These are phyloP conservation scores for Nothophytophthora sp. DNA, from an alignment of 352 stramenopile genomes.

Conservation along the genomic window DNA sequence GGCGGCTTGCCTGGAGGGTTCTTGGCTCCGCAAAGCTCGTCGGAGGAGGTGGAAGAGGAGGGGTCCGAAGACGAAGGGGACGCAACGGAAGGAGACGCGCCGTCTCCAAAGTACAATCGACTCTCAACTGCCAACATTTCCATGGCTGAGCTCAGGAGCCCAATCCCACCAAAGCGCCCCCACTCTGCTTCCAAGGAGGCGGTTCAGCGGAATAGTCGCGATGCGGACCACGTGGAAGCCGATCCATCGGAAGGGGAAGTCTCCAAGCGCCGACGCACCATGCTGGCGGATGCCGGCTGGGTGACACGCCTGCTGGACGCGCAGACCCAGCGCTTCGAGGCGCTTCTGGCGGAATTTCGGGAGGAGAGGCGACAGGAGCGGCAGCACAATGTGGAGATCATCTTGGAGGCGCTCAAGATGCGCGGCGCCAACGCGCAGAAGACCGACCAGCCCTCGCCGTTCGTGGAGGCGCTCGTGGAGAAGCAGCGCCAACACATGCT, in stretches of 20 bases:
- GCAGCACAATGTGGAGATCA: slow-evolving; percentile 40
- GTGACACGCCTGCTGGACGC: slow-evolving; percentile 32
- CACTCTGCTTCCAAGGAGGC: not conserved
- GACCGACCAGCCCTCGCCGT: slow-evolving; percentile 22
- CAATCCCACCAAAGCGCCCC: not conserved
- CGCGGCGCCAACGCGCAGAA: slow-evolving; percentile 21
- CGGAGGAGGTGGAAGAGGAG: slow-evolving; percentile 5
- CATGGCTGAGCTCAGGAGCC: not conserved
- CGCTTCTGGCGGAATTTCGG: slow-evolving; percentile 37
- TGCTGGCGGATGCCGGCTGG: slow-evolving; percentile 31
- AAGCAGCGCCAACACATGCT: slow-evolving; percentile 40
- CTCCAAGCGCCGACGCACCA: slow-evolving; percentile 21
- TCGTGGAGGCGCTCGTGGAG: slow-evolving; percentile 35
- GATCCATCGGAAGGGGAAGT: not conserved
- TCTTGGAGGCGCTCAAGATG: slow-evolving; percentile 37
- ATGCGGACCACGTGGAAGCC: slow-evolving; percentile 5
- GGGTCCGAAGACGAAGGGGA: slow-evolving; percentile 3
- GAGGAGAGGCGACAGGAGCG: slow-evolving; percentile 41
- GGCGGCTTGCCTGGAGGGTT: slow-evolving; percentile 12
- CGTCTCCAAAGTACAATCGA: slow-evolving; percentile 9
- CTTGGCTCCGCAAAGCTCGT: slow-evolving; percentile 19
- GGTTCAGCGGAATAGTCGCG: slow-evolving; percentile 11
- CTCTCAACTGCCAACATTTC: not conserved
- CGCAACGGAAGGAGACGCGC: slow-evolving; percentile 17
- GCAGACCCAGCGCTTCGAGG: slow-evolving; percentile 37